These are phyloP conservation scores for Pyrenophora seminiperda DNA, from an alignment of 2,329 filamentous ascomycete species.

Conservation along the genomic window DNA sequence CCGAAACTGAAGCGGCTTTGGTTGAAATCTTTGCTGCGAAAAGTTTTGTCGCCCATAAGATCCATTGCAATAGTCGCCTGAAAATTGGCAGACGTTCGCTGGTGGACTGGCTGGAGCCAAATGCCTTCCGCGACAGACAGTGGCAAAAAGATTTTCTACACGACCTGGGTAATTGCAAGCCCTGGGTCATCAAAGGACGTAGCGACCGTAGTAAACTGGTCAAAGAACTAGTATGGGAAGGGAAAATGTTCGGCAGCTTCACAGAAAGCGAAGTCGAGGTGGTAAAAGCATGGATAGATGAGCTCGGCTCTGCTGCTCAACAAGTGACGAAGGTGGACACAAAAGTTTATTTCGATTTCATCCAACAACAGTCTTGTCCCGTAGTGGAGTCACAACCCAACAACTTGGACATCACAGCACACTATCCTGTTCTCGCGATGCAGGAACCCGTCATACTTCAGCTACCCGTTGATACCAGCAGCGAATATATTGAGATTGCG, in stretches of 20 bases:
- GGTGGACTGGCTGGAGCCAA: constrained; percentile 51
- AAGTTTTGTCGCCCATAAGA: constrained; percentile 45
- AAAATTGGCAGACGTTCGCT: constrained; percentile 49
- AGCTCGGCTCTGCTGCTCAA: constrained; percentile 24
- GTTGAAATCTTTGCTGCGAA: constrained; percentile 48
- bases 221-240: constrained; percentile 53
- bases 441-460: not conserved
- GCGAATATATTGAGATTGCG: not conserved
- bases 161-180: constrained; percentile 42
- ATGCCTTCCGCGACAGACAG: constrained; percentile 31
- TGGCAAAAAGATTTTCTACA: constrained; percentile 48
- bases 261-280: constrained; percentile 50
- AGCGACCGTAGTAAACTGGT: constrained; percentile 51
- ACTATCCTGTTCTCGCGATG: constrained; percentile 18
- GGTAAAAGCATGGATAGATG: constrained; percentile 51
- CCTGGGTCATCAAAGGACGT: constrained; percentile 52
- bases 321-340: constrained; percentile 9
- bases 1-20: constrained; percentile 17
- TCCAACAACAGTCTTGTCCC: constrained; percentile 5
- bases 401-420: constrained; percentile 8
- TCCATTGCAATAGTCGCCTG: constrained; percentile 50
- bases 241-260: constrained; percentile 58
- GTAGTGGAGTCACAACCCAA: not conserved
- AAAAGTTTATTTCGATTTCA: constrained; percentile 29
- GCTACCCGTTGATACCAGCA: not conserved